phyloP scores from a whole-genome alignment of 1,284 basidiomycete species.

The Tilletia caries region DNA sequence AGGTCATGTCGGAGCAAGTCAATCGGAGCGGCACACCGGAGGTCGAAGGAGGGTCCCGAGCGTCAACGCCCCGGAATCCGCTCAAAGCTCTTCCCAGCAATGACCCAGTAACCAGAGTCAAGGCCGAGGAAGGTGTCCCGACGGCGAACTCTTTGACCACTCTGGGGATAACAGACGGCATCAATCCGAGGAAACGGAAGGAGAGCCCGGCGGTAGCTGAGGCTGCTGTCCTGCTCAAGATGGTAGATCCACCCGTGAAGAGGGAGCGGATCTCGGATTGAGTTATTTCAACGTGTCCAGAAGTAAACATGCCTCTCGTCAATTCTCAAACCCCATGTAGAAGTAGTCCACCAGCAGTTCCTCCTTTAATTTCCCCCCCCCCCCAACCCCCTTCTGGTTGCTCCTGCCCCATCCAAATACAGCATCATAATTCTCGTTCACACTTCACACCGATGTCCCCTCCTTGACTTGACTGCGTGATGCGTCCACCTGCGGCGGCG shows the following conservation, averaged over 20 bases:
- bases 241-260: background rate
- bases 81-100: background rate
- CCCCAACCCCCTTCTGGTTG: background rate
- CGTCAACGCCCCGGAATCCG: background rate
- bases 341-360: no score
- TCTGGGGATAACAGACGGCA: no score
- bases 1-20: conserved; percentile 29
- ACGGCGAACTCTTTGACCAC: no score
- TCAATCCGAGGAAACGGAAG: background rate
- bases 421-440: no score
- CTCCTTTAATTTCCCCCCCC: no score
- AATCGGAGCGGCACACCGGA: background rate
- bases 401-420: no score
- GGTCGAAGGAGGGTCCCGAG: background rate
- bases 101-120: conserved; percentile 7
- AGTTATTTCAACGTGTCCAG: background rate
- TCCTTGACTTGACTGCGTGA: no score
- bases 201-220: background rate
- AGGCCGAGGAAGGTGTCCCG: conserved; percentile 12
- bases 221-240: background rate
- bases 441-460: no score
- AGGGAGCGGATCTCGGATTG: background rate
- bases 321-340: no score
- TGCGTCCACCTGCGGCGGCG: no score
- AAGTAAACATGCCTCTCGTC: background rate